A percentile compares a stretch with the other conserved stretches of the same genome.
These are phyloP conservation scores for Fusarium nodosum DNA, from an alignment of 2,329 filamentous ascomycete genomes.

Conservation along the genomic window DNA sequence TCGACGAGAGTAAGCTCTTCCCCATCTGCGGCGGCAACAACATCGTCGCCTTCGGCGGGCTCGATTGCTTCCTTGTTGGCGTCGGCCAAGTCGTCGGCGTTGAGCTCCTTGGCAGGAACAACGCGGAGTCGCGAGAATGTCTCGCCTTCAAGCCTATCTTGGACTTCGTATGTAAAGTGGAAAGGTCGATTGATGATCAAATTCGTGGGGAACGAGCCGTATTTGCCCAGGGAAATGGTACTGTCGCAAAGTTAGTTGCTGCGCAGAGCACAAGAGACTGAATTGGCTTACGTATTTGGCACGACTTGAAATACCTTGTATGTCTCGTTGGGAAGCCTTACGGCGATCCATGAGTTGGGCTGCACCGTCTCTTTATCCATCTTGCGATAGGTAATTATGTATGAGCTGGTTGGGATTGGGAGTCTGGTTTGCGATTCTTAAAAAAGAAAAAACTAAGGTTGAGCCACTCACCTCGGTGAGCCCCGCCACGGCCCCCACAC, in stretches of 20 bases:
- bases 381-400: constrained; percentile 28
- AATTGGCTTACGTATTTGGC: constrained; percentile 68
- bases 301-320: constrained; percentile 69
- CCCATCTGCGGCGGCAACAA: constrained; percentile 55
- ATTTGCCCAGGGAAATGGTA: constrained; percentile 90
- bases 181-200: constrained; percentile 92
- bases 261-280: constrained; percentile 3
- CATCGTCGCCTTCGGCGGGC: constrained; percentile 60
- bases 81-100: constrained; percentile 79
- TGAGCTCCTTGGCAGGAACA: constrained; percentile 83
- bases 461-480: constrained; percentile 50
- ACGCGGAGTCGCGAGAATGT: constrained; percentile 79
- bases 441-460: constrained; percentile 47
- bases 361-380: constrained; percentile 57
- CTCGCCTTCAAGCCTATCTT: constrained; percentile 76
- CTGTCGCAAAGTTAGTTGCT: constrained; percentile 62
- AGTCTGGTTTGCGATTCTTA: constrained; percentile 28
- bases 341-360: constrained; percentile 71
- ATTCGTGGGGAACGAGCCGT: constrained; percentile 90
- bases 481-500: constrained; percentile 45
- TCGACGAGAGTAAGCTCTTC: constrained; percentile 61
- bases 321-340: constrained; percentile 71
- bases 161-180: constrained; percentile 90
- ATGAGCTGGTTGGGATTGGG: constrained; percentile 5
- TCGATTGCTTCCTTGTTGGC: constrained; percentile 57